A percentile compares a stretch with the other conserved stretches of the same genome.
Conservation (phyloP, 73 alveolate genomes). For the Paraurostyla sp. region DNA sequence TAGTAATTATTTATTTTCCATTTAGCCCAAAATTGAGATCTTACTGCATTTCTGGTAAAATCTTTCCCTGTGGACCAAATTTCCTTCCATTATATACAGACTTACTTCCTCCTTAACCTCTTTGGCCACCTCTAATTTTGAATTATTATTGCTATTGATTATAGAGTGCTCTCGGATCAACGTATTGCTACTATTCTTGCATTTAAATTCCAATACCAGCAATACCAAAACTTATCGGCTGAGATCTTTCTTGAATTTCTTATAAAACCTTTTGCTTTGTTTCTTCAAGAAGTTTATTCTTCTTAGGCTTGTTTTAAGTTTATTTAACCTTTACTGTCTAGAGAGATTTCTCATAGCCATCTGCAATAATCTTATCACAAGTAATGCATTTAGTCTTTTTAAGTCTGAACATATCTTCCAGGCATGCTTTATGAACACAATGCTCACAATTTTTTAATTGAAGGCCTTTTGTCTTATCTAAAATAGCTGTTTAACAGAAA, state of each 20-base stretch:
- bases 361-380: constrained; percentile 26
- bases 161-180: constrained; percentile 40
- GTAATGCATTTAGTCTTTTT: constrained; percentile 33
- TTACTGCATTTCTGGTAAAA: neutral
- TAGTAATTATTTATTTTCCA: constrained; percentile 23
- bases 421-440: constrained; percentile 33
- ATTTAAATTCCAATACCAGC: constrained; percentile 32
- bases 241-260: constrained; percentile 44
- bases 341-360: constrained; percentile 29
- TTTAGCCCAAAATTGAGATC: constrained; percentile 13
- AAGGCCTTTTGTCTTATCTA: constrained; percentile 9
- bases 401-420: constrained; percentile 50
- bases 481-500: constrained; percentile 22
- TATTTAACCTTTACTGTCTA: neutral
- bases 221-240: constrained; percentile 38
- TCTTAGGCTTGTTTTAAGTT: constrained; percentile 8
- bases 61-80: neutral
- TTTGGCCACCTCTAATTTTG: constrained; percentile 12
- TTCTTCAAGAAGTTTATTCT: constrained; percentile 22
- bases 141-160: neutral
- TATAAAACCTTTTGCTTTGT: constrained; percentile 9
- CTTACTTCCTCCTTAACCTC: neutral
- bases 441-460: constrained; percentile 20
- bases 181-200: neutral
- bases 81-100: neutral